These are phyloP conservation scores for Podosphaera aphanis DNA, from an alignment of 2,329 filamentous ascomycete genomes.

Conservation along the genomic window DNA sequence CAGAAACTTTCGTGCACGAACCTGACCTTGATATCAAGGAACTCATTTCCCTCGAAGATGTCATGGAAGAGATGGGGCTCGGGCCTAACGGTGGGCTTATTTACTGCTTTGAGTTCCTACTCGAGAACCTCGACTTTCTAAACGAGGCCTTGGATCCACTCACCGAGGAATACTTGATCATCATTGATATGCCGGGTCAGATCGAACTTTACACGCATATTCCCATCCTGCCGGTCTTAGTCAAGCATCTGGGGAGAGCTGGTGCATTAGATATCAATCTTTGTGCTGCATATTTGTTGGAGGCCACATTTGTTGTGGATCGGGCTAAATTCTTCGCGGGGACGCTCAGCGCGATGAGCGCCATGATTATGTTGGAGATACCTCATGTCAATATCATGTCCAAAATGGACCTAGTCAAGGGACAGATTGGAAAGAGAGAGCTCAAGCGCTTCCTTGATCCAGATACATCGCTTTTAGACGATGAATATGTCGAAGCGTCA, in stretches of 20 bases:
- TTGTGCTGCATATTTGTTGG: conserved; percentile 82
- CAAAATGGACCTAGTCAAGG: conserved; percentile 94
- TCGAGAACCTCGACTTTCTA: conserved; percentile 84
- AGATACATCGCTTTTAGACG: conserved; percentile 59
- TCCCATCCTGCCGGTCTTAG: conserved; percentile 66
- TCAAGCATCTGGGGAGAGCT: conserved; percentile 54
- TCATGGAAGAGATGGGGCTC: conserved; percentile 82
- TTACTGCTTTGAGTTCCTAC: conserved; percentile 89
- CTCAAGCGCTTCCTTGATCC: conserved; percentile 77
- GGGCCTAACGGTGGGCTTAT: conserved; percentile 84
- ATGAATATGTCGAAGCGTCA: conserved; percentile 26
- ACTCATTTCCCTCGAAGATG: conserved; percentile 77
- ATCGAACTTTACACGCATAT: conserved; percentile 98
- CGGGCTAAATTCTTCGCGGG: conserved; percentile 94
- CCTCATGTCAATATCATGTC: conserved; percentile 90
- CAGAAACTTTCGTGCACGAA: conserved; percentile 73
- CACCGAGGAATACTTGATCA: conserved; percentile 87
- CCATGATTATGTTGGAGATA: conserved; percentile 96
- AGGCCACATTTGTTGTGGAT: conserved; percentile 88
- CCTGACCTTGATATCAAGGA: conserved; percentile 92
- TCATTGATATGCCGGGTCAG: conserved; percentile 97
- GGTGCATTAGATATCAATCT: conserved; percentile 74
- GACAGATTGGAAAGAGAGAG: conserved; percentile 67
- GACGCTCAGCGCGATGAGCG: conserved; percentile 87
- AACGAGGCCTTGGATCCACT: conserved; percentile 63